Percentiles rank a stretch among this genome's conserved stretches.
Conservation (phyloP, 495 filamentous ascomycete species). For the Penicillium angulare region DNA sequence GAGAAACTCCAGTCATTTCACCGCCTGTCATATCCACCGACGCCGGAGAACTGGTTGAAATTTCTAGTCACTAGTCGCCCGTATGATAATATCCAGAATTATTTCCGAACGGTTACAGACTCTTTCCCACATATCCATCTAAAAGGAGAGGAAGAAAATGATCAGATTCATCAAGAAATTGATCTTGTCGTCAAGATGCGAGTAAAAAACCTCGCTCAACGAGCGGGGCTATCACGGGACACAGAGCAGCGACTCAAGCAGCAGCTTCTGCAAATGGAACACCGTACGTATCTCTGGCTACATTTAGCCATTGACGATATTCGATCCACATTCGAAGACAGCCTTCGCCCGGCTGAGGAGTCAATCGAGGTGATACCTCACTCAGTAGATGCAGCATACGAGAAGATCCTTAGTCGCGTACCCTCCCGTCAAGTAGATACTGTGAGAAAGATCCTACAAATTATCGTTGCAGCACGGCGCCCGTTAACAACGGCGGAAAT, state of each 20-base stretch:
- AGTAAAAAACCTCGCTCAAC: constrained; percentile 26
- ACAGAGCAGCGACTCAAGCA: constrained; percentile 10
- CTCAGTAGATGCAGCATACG: constrained; percentile 26
- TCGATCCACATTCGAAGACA: constrained; percentile 14
- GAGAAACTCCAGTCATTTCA: constrained; percentile 18
- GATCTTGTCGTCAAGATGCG: constrained; percentile 31
- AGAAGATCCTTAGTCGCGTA: constrained; percentile 26
- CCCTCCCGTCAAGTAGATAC: constrained; percentile 1
- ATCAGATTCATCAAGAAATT: constrained; percentile 36
- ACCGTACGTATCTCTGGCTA: constrained; percentile 42
- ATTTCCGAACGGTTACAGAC: constrained; percentile 20
- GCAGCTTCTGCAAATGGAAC: constrained; percentile 20
- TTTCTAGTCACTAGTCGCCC: constrained; percentile 46
- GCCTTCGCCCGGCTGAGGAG: constrained; percentile 14
- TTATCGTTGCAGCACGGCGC: constrained; percentile 29
- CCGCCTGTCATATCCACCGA: neutral
- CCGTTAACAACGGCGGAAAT: constrained; percentile 37
- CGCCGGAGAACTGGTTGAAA: constrained; percentile 25
- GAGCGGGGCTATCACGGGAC: constrained; percentile 5
- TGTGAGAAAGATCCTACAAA: constrained; percentile 32
- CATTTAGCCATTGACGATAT: constrained; percentile 26
- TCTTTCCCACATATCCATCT: constrained; percentile 32
- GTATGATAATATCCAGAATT: constrained; percentile 32
- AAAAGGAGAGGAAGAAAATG: constrained; percentile 35
- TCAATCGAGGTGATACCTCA: constrained; percentile 16